Evolutionary conservation across 306 rosid species (phyloP), one percentile per base, ranked within the genome.

Genomic region (Begonia masoniana): DNA sequence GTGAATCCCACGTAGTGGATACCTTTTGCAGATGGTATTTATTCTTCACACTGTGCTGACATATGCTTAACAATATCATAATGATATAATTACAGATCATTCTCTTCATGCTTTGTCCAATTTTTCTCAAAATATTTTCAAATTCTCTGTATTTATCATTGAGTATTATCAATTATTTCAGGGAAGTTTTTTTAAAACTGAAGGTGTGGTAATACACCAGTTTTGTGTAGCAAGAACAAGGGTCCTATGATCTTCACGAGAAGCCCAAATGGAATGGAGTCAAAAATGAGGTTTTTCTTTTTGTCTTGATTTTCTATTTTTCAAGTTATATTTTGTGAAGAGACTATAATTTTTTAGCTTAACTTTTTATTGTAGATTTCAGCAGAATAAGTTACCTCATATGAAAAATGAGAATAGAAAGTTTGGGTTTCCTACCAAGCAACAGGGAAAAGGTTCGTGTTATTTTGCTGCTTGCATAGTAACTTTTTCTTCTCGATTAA

Each of bases 381-480:
- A 79, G 71, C 79, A 79, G 84, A 66, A 81, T 52, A 83, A 77
- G 67, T 71, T 67, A 56, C 78, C 52, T 68, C 83, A 60, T 55
- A 55, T 4, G 63, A 76, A 76, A 64, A 68, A 71, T 59, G 82
- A 75, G 41, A 78, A 73, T 52, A 72, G 59, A 60, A 78, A 65
- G 67, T 56, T 26, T 19, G 68, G 67, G 57, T 68, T 54, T 68
- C 72, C 69, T 52, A 69, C 68, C 4, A 74, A 64, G 41, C 68
- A 43, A 50, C 63, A 46, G 41, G 75, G 81, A 65, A 81, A 71
- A 79, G 96, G 99, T 83, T 58, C 60, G 81, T 66, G 64, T 51
- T 68, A 64, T 50, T 11, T 57, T 52, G 52, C 50, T 48, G 13
- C 23, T 6, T 19, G 39, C 39, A 31, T 4, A 7, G 39, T 31